These are phyloP conservation scores for Candida sakaeoensis DNA, from an alignment of 805 yeast genomes.

Conservation along the genomic window DNA sequence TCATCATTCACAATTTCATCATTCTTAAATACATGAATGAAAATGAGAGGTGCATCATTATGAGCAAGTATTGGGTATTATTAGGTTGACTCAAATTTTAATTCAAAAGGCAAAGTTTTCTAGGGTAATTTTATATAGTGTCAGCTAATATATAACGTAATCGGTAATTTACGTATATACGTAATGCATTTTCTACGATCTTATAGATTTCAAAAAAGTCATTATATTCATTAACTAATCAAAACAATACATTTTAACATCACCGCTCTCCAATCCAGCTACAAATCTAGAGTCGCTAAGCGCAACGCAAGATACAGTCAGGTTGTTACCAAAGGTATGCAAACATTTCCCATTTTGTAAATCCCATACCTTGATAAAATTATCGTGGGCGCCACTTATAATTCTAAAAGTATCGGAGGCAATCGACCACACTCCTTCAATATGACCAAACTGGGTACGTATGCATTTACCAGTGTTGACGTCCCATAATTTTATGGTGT, in stretches of 20 bases:
- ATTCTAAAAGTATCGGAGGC: conserved; percentile 95
- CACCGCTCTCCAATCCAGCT: conserved; percentile 86
- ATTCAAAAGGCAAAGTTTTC: too few species aligned
- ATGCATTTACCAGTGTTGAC: conserved; percentile 82
- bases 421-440: conserved; percentile 97
- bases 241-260: conserved; percentile 79
- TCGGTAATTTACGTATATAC: too few species aligned
- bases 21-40: conserved; percentile 15
- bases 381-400: conserved; percentile 92
- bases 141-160: too few species aligned
- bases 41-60: too few species aligned
- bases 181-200: neutral
- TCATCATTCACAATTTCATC: conserved; percentile 17
- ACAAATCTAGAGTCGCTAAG: conserved; percentile 86
- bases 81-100: too few species aligned
- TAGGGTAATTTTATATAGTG: too few species aligned
- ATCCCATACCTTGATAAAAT: conserved; percentile 90
- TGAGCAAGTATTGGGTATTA: too few species aligned
- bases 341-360: conserved; percentile 89
- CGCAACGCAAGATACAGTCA: conserved; percentile 63
- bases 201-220: neutral
- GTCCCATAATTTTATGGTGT: conserved; percentile 92
- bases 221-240: conserved; percentile 32
- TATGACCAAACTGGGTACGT: conserved; percentile 94
- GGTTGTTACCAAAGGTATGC: conserved; percentile 83